A percentile compares a stretch with the other conserved stretches of the same genome.
phyloP scores from a whole-genome alignment of 2,329 filamentous ascomycete species.

The Xylariaceae sp. region DNA sequence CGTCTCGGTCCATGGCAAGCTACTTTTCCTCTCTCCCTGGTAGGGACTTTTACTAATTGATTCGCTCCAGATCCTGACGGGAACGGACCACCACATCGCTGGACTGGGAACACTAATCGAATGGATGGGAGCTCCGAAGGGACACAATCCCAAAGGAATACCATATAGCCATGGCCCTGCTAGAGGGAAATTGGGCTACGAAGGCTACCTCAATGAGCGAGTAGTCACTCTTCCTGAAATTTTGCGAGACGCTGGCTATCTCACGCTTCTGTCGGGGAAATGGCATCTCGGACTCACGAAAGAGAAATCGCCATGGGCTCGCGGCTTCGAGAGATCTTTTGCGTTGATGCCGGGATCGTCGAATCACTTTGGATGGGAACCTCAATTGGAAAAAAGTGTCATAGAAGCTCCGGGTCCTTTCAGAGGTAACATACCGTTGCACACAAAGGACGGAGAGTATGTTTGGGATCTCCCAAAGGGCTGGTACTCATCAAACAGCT shows the following conservation, averaged over 20 bases:
- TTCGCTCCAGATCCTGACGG: slow-evolving; percentile 1
- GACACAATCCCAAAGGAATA: no score
- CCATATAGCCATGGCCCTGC: no score
- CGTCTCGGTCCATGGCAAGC: no score
- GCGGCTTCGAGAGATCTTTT: slow-evolving; percentile 52
- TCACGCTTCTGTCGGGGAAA: slow-evolving; percentile 12
- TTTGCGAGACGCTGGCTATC: slow-evolving; percentile 24
- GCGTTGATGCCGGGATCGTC: slow-evolving; percentile 52
- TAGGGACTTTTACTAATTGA: background rate
- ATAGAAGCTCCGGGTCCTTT: no score
- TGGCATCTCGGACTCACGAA: slow-evolving; percentile 31
- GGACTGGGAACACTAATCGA: slow-evolving; percentile 12
- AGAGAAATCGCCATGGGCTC: slow-evolving; percentile 45
- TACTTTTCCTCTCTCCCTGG: background rate
- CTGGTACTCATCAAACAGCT: slow-evolving; percentile 45
- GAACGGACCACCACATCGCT: slow-evolving; percentile 15
- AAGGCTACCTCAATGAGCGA: slow-evolving; percentile 28
- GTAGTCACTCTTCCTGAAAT: slow-evolving; percentile 16
- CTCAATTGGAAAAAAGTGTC: no score
- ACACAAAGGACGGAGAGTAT: no score
- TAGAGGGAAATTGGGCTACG: slow-evolving; percentile 19
- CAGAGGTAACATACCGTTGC: no score
- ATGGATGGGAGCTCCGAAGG: slow-evolving; percentile 7
- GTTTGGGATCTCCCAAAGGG: slow-evolving; percentile 38
- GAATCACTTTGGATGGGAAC: slow-evolving; percentile 36